phyloP scores from a whole-genome alignment of 1,284 basidiomycete genomes.

The Ceratobasidium papillatum region DNA sequence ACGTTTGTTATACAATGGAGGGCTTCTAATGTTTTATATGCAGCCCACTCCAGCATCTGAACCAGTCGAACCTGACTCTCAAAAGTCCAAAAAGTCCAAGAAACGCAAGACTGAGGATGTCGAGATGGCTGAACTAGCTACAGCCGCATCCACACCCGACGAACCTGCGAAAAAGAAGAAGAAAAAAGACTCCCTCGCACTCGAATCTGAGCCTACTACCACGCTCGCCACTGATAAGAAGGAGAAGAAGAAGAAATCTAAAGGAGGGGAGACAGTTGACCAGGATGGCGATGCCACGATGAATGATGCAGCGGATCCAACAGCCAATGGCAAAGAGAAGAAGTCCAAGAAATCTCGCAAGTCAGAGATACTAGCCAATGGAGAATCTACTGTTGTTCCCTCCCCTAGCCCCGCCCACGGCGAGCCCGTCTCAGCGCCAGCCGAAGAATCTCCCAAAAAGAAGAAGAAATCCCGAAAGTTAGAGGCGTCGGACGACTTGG shows the following conservation, averaged over 20 bases:
- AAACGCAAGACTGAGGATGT: constrained; percentile 51
- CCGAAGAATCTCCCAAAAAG: constrained; percentile 50
- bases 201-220: background rate
- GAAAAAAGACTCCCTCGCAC: constrained; percentile 34
- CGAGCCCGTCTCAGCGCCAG: constrained; percentile 48
- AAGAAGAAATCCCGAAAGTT: constrained; percentile 49
- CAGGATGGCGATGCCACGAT: constrained; percentile 24
- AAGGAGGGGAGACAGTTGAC: constrained; percentile 5
- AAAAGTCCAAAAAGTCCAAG: constrained; percentile 48
- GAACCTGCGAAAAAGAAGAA: constrained; percentile 49
- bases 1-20: constrained; percentile 43
- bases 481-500: constrained; percentile 24
- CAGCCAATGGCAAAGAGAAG: constrained; percentile 45
- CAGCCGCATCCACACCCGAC: constrained; percentile 26
- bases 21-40: background rate
- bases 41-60: constrained; percentile 4
- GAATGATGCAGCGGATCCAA: constrained; percentile 42
- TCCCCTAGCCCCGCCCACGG: constrained; percentile 19
- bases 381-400: constrained; percentile 22
- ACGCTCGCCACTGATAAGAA: constrained; percentile 35
- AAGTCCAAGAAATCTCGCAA: constrained; percentile 40
- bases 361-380: constrained; percentile 35
- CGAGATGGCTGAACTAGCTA: background rate
- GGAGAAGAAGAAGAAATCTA: constrained; percentile 45
- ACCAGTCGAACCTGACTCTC: background rate